Evolutionary conservation across 306 rosid genomes (phyloP), one percentile per base, ranked within the genome.

Genomic region (Biancaea sappan): DNA sequence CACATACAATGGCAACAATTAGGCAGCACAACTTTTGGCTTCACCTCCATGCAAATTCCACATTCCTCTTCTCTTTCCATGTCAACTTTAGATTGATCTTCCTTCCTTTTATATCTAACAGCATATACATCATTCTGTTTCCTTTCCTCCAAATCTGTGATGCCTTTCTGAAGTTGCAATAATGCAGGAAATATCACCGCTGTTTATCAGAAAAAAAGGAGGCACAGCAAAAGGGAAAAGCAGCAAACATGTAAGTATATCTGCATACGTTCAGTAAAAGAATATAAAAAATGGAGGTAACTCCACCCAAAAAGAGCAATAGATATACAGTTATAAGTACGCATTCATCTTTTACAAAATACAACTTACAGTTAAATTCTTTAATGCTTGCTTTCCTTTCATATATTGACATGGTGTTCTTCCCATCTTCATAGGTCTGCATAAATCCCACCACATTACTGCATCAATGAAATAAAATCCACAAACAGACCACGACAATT

Each of bases 41-140:
- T 89, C 82, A 88, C 70, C 79, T 91, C 98, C 96, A 91, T 76
- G 85, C 98, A 94, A 85, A 94, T 91, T 14, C 96, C 94, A 73
- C 98, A 94, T 81, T 94, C 98, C 48, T 88, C 88, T 68, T 91
- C 98, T 82, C 97, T 88, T 79, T 90, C 96, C 12, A 82, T 74
- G 82, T 94, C 98, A 65, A 87, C 41, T 78, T 83, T 91, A 16
- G 94, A 81, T 31, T 81, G 73, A 34, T 84, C 77, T 69, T 83
- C 89, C 61, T 68, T 88, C 72, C 82, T 87, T 84, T 73, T 88
- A 82, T 82, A 91, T 59, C 85, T 87, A 56, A 10, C 37, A 51
- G 58, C 74, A 64, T 81, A 85, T 2, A 83, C 71, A 80, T 91
- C 94, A 46, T 75, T 88, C 78, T 94, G 98, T 69, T 91, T 94